Percentiles rank a stretch among this genome's conserved stretches.
phyloP scores from a whole-genome alignment of 2,329 filamentous ascomycete species.

The Fusarium sp. region DNA sequence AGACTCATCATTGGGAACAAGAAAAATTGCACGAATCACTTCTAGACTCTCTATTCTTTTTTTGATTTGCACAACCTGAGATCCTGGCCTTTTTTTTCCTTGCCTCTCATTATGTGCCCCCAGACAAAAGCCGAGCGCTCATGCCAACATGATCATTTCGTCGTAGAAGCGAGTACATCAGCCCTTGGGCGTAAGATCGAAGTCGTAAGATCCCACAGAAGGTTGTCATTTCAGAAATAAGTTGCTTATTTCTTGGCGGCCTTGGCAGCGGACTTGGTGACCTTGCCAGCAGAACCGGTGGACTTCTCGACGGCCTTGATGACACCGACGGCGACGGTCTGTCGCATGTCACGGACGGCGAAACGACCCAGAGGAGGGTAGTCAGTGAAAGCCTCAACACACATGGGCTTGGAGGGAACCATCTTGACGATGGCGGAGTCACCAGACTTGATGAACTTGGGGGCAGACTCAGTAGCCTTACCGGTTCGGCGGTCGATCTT shows the following conservation, averaged over 20 bases:
- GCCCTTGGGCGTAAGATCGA: constrained; percentile 46
- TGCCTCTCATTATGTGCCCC: constrained; percentile 61
- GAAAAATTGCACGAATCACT: constrained; percentile 54
- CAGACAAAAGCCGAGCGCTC: constrained; percentile 59
- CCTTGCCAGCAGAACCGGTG: constrained; percentile 70
- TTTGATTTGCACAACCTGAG: constrained; percentile 61
- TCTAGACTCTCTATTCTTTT: constrained; percentile 66
- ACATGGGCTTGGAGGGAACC: constrained; percentile 99
- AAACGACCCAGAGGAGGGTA: constrained; percentile 99
- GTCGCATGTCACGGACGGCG: constrained; percentile 98
- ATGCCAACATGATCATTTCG: constrained; percentile 61
- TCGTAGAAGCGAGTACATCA: constrained; percentile 62
- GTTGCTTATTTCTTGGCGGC: constrained; percentile 77
- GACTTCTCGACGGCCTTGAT: constrained; percentile 88
- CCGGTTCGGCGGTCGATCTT: constrained; percentile 99
- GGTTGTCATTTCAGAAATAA: constrained; percentile 46
- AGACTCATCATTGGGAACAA: constrained; percentile 10
- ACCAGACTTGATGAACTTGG: constrained; percentile 99
- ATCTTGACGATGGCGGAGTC: constrained; percentile 99
- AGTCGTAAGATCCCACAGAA: constrained; percentile 46
- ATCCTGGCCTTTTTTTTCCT: constrained; percentile 54
- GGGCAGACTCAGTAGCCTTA: constrained; percentile 90
- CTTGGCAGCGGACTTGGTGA: constrained; percentile 80
- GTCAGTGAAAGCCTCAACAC: constrained; percentile 99
- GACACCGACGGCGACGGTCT: constrained; percentile 93